Base-by-base conservation (phyloP, 768 basidiomycete genomes). In the Collybia sp. region DNA sequence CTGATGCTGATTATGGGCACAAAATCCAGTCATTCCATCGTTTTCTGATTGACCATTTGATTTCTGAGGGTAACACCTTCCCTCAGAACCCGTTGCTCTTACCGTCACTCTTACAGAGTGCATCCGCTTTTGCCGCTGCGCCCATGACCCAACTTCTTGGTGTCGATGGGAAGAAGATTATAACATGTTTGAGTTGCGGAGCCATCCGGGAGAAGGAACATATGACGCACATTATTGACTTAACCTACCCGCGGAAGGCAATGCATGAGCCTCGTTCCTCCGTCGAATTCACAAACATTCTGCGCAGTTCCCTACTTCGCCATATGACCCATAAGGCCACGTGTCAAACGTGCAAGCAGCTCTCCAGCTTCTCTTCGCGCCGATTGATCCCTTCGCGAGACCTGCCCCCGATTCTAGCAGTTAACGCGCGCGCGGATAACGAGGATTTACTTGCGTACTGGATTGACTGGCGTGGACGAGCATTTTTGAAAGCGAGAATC, bases 1-100 rank as follows among this genome's bases (percentile, higher is more conserved):
- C 71, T n/a, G 80, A 80, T 52, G 75, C 83, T 34, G 83, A 89
- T 53, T 92, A 97, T 54, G 84, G 82, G 0, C 82, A 87, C 42
- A 85, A 91, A 69, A 97, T 98, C 35, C 96, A 97, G 64, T 80
- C 81, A 12, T 97, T 97, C 72, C 93, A 97, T 61, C 83, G 95
- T 16, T 97, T 96, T 70, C 74, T 96, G 33, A 66, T 97, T 43
- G 93, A 97, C 50, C 85, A 85, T 43, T 74, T 97, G 53, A 81
- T 77, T 47, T 73, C 76, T 2, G 91, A 93, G 64, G 85, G 84
- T 3, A 86, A 82, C 50, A 61, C 64, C 17, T 80, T 75, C 55
- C 79, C 79, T 17, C 64, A 76, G 37, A 89, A 87, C 52, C 83
- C 80, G 1, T 48, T 57, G 13, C 54, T 85, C 13, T 55, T 79